Percentiles rank a stretch among this genome's conserved stretches.
These are phyloP conservation scores for Solanum ossicruentum DNA, from an alignment of 257 asterid genomes.

Conservation along the genomic window DNA sequence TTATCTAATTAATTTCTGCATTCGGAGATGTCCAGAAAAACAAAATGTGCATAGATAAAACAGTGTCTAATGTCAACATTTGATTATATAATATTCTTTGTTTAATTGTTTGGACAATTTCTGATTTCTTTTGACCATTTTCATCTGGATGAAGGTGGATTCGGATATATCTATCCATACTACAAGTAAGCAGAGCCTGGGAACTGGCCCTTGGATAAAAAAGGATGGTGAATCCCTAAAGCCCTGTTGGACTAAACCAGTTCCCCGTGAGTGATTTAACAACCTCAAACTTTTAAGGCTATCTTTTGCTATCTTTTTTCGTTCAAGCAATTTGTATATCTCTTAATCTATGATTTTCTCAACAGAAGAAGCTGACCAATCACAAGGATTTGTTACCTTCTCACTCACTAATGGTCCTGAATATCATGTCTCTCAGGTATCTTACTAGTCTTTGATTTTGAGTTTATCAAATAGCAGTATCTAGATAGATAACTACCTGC, in stretches of 20 bases:
- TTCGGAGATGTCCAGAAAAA: background rate
- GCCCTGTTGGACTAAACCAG: conserved; percentile 88
- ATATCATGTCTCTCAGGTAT: conserved; percentile 97
- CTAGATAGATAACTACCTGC: background rate
- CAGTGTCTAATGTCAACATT: background rate
- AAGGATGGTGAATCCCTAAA: conserved; percentile 53
- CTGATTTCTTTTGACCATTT: background rate
- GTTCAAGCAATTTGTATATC: background rate
- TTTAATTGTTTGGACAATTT: background rate
- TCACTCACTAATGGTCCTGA: conserved; percentile 96
- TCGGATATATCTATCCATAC: background rate
- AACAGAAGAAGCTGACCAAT: conserved; percentile 70
- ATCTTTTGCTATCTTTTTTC: background rate
- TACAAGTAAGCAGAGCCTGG: background rate
- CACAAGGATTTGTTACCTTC: conserved; percentile 71
- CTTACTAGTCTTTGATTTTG: background rate
- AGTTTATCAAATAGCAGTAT: background rate
- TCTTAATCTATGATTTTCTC: background rate
- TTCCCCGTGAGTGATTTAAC: conserved; percentile 31
- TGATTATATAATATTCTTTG: background rate
- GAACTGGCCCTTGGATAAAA: conserved; percentile 57
- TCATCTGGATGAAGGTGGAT: background rate
- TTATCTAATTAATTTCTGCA: background rate
- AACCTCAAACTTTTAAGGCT: background rate
- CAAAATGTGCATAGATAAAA: background rate